These are phyloP conservation scores for Oryza glumipatula DNA, from an alignment of 176 grass and related monocot genomes.

Conservation along the genomic window DNA sequence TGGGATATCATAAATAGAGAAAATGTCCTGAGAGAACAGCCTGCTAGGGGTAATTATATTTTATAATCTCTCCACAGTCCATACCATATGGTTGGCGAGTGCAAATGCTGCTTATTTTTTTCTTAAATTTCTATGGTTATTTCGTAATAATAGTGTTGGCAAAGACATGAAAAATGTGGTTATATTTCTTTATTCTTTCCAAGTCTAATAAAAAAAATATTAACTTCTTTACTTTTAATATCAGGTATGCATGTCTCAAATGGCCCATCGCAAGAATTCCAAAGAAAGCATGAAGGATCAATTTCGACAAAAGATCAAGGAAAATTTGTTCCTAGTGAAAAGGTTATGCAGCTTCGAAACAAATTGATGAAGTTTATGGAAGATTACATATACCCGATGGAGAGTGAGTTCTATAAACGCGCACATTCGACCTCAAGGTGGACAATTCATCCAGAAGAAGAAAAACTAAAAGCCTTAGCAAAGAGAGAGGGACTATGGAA, in stretches of 20 bases:
- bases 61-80: not conserved
- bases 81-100: not conserved
- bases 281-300: slow-evolving; percentile 31
- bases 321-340: slow-evolving; percentile 69
- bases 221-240: slow-evolving; percentile 30
- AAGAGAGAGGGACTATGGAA: slow-evolving; percentile 89
- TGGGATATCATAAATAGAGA: slow-evolving; percentile 71
- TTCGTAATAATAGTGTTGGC: not conserved
- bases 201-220: not conserved
- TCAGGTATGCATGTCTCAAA: slow-evolving; percentile 49
- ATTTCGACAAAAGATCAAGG: slow-evolving; percentile 53
- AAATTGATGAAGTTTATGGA: slow-evolving; percentile 85
- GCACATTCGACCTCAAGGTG: slow-evolving; percentile 78
- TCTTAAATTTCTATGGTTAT: not conserved
- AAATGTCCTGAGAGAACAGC: slow-evolving; percentile 59
- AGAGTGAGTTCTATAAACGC: slow-evolving; percentile 75
- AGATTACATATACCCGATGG: slow-evolving; percentile 83
- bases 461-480: slow-evolving; percentile 72
- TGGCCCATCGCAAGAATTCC: slow-evolving; percentile 37
- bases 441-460: slow-evolving; percentile 86
- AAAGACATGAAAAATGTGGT: slow-evolving; percentile 2
- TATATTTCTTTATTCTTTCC: not conserved
- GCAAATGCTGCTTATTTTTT: not conserved
- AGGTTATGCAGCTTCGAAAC: slow-evolving; percentile 67
- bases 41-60: slow-evolving; percentile 66